phyloP scores from a whole-genome alignment of 495 filamentous ascomycete species.

The Penicillium malachiteum region DNA sequence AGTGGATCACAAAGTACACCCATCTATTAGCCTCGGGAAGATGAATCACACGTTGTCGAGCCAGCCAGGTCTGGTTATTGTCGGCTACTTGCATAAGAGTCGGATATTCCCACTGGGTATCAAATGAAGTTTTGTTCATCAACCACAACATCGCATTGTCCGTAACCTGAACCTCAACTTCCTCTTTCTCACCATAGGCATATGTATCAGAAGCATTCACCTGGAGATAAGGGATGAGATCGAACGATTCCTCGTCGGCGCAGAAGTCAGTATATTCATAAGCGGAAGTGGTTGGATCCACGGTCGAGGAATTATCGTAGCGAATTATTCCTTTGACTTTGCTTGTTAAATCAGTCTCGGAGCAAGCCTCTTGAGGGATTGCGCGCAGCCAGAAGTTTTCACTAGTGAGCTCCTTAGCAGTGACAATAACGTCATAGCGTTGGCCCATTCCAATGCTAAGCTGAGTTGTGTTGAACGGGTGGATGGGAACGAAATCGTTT shows the following conservation, averaged over 20 bases:
- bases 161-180: constrained; percentile 10
- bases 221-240: constrained; percentile 11
- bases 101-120: constrained; percentile 18
- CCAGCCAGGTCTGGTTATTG: constrained; percentile 7
- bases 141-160: constrained; percentile 19
- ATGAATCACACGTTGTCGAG: constrained; percentile 19
- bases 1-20: constrained; percentile 45
- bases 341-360: constrained; percentile 38
- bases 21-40: constrained; percentile 63
- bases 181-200: constrained; percentile 6
- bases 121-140: constrained; percentile 14
- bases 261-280: constrained; percentile 16
- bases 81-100: constrained; percentile 16
- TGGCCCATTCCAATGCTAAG: constrained; percentile 45
- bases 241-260: constrained; percentile 19
- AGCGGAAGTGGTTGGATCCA: constrained; percentile 17
- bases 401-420: constrained; percentile 41
- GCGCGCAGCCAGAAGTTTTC: constrained; percentile 67
- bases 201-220: constrained; percentile 22
- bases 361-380: constrained; percentile 50
- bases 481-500: constrained; percentile 48
- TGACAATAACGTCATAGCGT: constrained; percentile 68
- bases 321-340: constrained; percentile 55
- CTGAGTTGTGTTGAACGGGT: constrained; percentile 43
- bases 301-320: constrained; percentile 20